Evolutionary conservation across 2,329 filamentous ascomycete genomes (phyloP), one percentile per base, ranked within the genome.

Genomic region (Arthrinium puccinioides): DNA sequence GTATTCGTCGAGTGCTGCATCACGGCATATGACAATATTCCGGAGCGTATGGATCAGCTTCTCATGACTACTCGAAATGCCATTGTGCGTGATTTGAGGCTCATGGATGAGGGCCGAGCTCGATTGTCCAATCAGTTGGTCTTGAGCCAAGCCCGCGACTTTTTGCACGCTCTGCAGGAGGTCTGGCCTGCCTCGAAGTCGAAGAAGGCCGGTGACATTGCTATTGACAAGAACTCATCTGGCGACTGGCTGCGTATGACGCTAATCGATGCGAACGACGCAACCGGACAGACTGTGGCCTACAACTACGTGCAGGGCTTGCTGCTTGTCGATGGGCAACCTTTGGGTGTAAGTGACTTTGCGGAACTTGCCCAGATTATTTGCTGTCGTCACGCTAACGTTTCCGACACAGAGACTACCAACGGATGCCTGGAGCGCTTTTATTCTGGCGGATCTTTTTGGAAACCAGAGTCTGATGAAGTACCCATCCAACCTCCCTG

Each of bases 381-480:
- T 10, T 11, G 9, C 13, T 13, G 11, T 31, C 13, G 6, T 19
- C 21, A 3, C 36, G 14, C 39, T 48, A 39, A 46, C 36, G 45
- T 57, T 2, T 54, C 67, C n/a, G 2, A 2, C 66, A 70, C 25
- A 67, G 64, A 29, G 49, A 67, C n/a, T 61, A 63, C 2, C 42
- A 43, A 10, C 51, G 56, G 48, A 52, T 21, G 29, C 42, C 1
- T 33, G 46, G 27, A 46, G 42, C 24, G 45, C 44, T 0, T 36
- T 46, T 1, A 48, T 54, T 2, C 59, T 81, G 7, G 51, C 56
- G 6, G 59, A 67, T 4, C 60, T 84, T 0, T 81, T 84, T 46
- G 71, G 71, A 0, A 55, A 66, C 2, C 66, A 71, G 11, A 61
- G 62, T 19, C 62, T 81, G 0, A 61, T 67, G 1, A 72, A 69